These are phyloP conservation scores for Suhomyces bolitotheri DNA, from an alignment of 1,139 yeast genomes.

Conservation along the genomic window DNA sequence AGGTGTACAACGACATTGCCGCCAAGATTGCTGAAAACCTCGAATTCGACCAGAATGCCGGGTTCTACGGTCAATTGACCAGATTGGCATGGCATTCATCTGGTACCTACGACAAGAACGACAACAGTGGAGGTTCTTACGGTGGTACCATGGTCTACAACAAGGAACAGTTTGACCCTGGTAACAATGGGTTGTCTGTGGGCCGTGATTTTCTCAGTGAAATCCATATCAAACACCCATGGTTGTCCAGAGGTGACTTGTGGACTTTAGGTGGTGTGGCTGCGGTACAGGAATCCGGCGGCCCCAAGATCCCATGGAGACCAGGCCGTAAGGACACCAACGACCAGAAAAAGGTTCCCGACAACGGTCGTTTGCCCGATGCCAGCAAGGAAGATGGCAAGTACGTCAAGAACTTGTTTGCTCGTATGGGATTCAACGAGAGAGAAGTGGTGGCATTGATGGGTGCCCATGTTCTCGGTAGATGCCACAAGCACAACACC, in stretches of 20 bases:
- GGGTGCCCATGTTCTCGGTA: slow-evolving; percentile 88
- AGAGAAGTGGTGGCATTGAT: slow-evolving; percentile 82
- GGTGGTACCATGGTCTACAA: slow-evolving; percentile 80
- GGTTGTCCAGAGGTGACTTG: slow-evolving; percentile 84
- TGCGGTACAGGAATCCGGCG: slow-evolving; percentile 83
- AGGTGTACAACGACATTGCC: slow-evolving; percentile 80
- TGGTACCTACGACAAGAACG: slow-evolving; percentile 64
- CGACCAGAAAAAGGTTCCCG: slow-evolving; percentile 49
- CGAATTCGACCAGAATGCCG: slow-evolving; percentile 72
- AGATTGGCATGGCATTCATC: slow-evolving; percentile 78
- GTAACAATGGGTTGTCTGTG: slow-evolving; percentile 69
- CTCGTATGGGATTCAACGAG: slow-evolving; percentile 76
- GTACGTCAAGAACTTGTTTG: slow-evolving; percentile 63
- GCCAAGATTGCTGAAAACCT: slow-evolving; percentile 70
- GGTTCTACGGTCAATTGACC: slow-evolving; percentile 62
- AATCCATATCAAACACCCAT: slow-evolving; percentile 62
- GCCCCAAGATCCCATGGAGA: slow-evolving; percentile 87
- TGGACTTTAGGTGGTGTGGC: slow-evolving; percentile 86
- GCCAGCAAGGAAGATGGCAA: slow-evolving; percentile 62
- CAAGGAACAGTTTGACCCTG: slow-evolving; percentile 68
- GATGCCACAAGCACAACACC: slow-evolving; percentile 63
- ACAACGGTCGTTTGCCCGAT: slow-evolving; percentile 79
- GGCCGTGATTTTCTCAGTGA: slow-evolving; percentile 68
- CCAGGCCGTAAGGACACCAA: slow-evolving; percentile 68
- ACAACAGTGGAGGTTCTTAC: slow-evolving; percentile 72